These are phyloP conservation scores for Aureobasidium uvarum DNA, from an alignment of 2,329 filamentous ascomycete genomes.

Conservation along the genomic window DNA sequence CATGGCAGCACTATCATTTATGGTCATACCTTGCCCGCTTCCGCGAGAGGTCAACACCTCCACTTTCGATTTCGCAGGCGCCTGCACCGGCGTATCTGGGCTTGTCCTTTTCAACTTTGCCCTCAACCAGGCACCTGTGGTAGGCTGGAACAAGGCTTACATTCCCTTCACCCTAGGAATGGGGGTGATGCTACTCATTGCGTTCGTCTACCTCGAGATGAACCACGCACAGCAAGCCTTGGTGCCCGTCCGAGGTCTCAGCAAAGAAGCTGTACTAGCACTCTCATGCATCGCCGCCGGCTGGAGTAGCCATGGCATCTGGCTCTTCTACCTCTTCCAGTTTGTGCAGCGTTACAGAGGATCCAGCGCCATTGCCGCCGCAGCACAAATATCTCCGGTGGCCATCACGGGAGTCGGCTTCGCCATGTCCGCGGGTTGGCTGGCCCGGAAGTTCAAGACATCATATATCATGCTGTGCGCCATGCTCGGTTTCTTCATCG, in stretches of 20 bases:
- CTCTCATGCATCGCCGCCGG: constrained; percentile 36
- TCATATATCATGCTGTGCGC: constrained; percentile 37
- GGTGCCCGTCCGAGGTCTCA: constrained; percentile 34
- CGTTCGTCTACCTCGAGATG: constrained; percentile 36
- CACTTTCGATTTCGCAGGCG: constrained; percentile 36
- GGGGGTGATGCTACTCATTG: constrained; percentile 34
- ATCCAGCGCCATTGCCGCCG: constrained; percentile 18
- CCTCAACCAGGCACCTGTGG: constrained; percentile 38
- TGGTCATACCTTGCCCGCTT: constrained; percentile 33
- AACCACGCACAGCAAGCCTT: constrained; percentile 31
- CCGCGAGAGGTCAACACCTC: constrained; percentile 19
- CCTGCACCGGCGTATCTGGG: constrained; percentile 35
- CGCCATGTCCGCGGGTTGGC: constrained; percentile 40
- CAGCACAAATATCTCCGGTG: constrained; percentile 42
- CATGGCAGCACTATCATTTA: constrained; percentile 31
- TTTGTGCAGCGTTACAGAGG: constrained; percentile 25
- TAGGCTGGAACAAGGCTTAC: constrained; percentile 36
- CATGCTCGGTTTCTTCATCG: constrained; percentile 42
- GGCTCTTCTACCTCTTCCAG: constrained; percentile 31
- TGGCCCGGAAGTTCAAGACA: constrained; percentile 29
- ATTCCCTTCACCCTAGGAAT: constrained; percentile 37
- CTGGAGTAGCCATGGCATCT: constrained; percentile 40
- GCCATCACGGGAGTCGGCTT: constrained; percentile 46
- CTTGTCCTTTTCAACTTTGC: constrained; percentile 39
- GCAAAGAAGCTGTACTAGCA: constrained; percentile 33